A percentile compares a stretch with the other conserved stretches of the same genome.
phyloP scores from a whole-genome alignment of 1,284 basidiomycete genomes.

The Neotropicomus parvogracilis region DNA sequence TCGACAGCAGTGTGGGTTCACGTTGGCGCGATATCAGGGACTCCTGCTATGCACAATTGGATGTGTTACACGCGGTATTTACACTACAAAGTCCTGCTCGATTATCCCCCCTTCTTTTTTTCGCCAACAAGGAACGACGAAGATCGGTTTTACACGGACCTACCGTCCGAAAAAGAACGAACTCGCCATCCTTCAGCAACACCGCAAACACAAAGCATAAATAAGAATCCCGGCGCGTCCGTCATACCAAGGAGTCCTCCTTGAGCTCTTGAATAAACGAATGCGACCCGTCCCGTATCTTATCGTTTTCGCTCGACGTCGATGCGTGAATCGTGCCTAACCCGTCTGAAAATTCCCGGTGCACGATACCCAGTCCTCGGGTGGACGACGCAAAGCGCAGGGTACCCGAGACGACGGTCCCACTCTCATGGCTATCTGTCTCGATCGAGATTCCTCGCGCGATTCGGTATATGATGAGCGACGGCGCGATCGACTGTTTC shows the following conservation, averaged over 20 bases:
- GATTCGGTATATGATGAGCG: slow-evolving; percentile 1
- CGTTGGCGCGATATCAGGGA: no score
- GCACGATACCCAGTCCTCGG: background rate
- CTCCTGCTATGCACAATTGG: no score
- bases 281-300: slow-evolving; percentile 3
- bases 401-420: background rate
- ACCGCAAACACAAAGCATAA: background rate
- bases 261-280: slow-evolving; percentile 21
- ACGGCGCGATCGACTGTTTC: slow-evolving; percentile 1
- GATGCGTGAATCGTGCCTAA: slow-evolving; percentile 13
- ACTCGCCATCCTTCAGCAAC: background rate
- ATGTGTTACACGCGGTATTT: no score
- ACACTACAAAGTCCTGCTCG: no score
- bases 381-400: background rate
- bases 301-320: background rate
- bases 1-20: no score
- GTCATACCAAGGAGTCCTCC: background rate
- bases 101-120: no score
- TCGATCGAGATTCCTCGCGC: background rate
- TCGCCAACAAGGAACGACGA: no score
- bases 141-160: no score
- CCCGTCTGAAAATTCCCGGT: background rate
- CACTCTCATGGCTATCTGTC: background rate
- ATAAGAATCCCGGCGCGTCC: no score
- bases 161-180: background rate